Evolutionary conservation across 805 yeast species (phyloP), one percentile per base, ranked within the genome.

Genomic region (Candida parachauliodes): DNA sequence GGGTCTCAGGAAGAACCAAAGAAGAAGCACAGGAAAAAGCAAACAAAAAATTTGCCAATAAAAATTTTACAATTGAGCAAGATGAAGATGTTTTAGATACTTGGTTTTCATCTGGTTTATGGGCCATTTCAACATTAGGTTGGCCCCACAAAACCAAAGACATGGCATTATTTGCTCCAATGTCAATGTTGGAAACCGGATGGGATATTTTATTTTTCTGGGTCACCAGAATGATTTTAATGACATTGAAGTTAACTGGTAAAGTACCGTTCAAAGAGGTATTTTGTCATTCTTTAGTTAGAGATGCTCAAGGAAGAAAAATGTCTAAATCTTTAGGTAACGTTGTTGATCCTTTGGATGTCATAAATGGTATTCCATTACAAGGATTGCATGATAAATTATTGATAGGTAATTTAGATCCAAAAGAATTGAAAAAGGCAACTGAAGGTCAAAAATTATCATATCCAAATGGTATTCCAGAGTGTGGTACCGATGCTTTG

Each of bases 181-280:
- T 88, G 81, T 81, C 94, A 19, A 72, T 93, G 84, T 72, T 93
- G 55, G 98, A 93, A 68, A 93, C 98, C 36, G 98, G 98, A 52
- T 93, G 98, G 98, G 98, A 91, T 72, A 91, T 91, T 59, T 73
- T 93, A 58, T 93, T 93, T 79, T 93, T 93, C 83, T 93, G 98
- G 98, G 98, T 93, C 37, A 76, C 93, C 20, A 81, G 98, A 69
- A 93, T 93, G 98, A 83, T 91, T 47, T 75, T 91, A 69, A 70
- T 93, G 57, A 93, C 96, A 46, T 62, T 88, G 52, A 89, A 91
- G 66, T 72, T 91, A 62, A 87, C 96, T 18, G 97, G 96, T 36
- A 68, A 80, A 41, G 78, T 87, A 49, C 98, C 98, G 43, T 93
- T 93, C 76, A 81, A 77, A 50, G 98, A 93, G 66, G 98, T 93